phyloP scores from a whole-genome alignment of 2,329 filamentous ascomycete species.

The Fusarium subglutinans region DNA sequence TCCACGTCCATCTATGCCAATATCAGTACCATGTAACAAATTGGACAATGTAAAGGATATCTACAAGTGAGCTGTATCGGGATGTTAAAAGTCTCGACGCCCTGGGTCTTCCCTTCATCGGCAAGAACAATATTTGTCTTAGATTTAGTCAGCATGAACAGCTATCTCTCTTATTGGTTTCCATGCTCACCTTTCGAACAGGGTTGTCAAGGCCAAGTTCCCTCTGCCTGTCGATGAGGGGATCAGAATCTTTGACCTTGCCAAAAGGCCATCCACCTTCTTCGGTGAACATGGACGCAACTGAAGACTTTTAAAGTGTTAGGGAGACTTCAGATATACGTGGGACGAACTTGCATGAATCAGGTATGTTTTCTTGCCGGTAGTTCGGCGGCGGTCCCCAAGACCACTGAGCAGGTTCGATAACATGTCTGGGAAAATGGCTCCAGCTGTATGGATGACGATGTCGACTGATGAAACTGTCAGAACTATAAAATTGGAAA shows the following conservation, averaged over 20 bases:
- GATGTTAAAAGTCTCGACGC: slow-evolving; percentile 45
- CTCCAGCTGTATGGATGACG: slow-evolving; percentile 49
- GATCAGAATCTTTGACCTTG: slow-evolving; percentile 44
- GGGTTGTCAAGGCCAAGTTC: slow-evolving; percentile 39
- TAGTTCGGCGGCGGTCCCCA: slow-evolving; percentile 41
- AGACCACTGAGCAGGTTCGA: slow-evolving; percentile 47
- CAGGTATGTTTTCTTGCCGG: slow-evolving; percentile 43
- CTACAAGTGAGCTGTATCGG: slow-evolving; percentile 44
- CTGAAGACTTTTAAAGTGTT: slow-evolving; percentile 38
- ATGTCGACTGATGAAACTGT: slow-evolving; percentile 45
- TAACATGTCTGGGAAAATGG: slow-evolving; percentile 39
- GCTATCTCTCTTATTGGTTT: accelerated
- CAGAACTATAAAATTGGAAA: background rate
- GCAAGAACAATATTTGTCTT: slow-evolving; percentile 44
- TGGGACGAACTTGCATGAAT: slow-evolving; percentile 44
- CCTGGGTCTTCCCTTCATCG: slow-evolving; percentile 42
- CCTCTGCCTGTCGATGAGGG: slow-evolving; percentile 44
- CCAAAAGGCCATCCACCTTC: slow-evolving; percentile 47
- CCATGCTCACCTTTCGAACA: slow-evolving; percentile 41
- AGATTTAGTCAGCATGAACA: background rate
- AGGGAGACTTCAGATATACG: accelerated
- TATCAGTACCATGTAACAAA: background rate
- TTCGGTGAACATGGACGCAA: slow-evolving; percentile 39
- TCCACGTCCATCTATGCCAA: slow-evolving; percentile 46
- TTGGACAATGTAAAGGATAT: background rate